A percentile compares a stretch with the other conserved stretches of the same genome.
These are phyloP conservation scores for Pharnaceum exiguum DNA, from an alignment of 148 eudicot species.

Conservation along the genomic window DNA sequence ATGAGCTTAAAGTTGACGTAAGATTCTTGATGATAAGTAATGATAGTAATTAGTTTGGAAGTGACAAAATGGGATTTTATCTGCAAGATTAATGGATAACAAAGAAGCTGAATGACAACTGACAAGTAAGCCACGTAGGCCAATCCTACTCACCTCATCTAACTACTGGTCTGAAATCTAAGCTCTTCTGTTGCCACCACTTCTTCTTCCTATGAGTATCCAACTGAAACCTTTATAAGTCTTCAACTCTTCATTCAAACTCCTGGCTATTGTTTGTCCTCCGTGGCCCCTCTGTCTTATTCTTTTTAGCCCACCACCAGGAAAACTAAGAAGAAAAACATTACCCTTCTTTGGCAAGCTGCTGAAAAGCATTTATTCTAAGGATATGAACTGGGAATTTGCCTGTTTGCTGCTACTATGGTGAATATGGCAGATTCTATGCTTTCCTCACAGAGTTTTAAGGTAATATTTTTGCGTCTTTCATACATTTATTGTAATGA, in stretches of 20 bases:
- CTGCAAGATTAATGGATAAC: constrained; percentile 24
- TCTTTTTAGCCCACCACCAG: too few relatives aligned
- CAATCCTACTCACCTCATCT: constrained; percentile 1
- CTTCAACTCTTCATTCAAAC: too few relatives aligned
- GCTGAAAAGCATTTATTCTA: background rate
- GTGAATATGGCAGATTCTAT: constrained; percentile 46
- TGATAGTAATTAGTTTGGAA: too few relatives aligned
- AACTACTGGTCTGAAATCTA: constrained; percentile 4
- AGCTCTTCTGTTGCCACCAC: background rate
- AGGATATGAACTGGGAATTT: constrained; percentile 9
- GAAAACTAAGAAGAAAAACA: too few relatives aligned
- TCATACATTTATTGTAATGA: background rate
- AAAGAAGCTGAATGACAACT: constrained; percentile 19
- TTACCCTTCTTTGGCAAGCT: background rate
- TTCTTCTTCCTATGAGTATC: too few relatives aligned
- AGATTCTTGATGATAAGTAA: too few relatives aligned
- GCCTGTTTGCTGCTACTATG: constrained; percentile 10
- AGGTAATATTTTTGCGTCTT: constrained; percentile 26
- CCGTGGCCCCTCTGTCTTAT: too few relatives aligned
- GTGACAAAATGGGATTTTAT: too few relatives aligned
- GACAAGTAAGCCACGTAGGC: constrained; percentile 20
- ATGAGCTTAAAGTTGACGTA: too few relatives aligned
- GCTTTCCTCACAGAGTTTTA: constrained; percentile 35
- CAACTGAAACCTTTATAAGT: too few relatives aligned
- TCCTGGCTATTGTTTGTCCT: too few relatives aligned